Percentiles rank a stretch among this genome's conserved stretches.
These are phyloP conservation scores for Arachis monticola DNA, from an alignment of 331 rosid genomes.

Conservation along the genomic window DNA sequence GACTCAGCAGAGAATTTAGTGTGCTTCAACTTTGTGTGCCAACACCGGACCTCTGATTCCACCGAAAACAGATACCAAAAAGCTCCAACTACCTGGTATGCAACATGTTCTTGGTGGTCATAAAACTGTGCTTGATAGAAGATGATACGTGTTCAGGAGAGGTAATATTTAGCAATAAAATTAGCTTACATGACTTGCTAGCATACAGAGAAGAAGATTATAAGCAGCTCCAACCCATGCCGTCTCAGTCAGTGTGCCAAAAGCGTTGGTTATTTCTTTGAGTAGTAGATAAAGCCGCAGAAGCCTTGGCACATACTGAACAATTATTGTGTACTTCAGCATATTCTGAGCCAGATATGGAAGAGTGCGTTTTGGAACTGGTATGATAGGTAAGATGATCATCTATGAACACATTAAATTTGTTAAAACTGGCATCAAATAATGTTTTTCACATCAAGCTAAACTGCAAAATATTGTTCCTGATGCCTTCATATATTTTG, in stretches of 20 bases:
- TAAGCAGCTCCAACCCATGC: slow-evolving; percentile 92
- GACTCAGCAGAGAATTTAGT: background rate
- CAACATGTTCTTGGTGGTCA: slow-evolving; percentile 19
- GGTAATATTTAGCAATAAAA: background rate
- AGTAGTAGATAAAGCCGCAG: slow-evolving; percentile 62
- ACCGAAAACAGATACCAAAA: slow-evolving; percentile 80
- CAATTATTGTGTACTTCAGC: slow-evolving; percentile 53
- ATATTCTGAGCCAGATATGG: slow-evolving; percentile 52
- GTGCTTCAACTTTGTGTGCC: slow-evolving; percentile 41
- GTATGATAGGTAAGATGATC: slow-evolving; percentile 48
- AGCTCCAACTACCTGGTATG: slow-evolving; percentile 75
- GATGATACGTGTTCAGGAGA: background rate
- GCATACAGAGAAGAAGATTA: slow-evolving; percentile 85
- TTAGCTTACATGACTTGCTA: slow-evolving; percentile 83
- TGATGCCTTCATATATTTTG: slow-evolving; percentile 4
- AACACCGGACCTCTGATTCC: slow-evolving; percentile 67
- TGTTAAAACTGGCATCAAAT: slow-evolving; percentile 30
- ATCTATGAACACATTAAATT: slow-evolving; percentile 47
- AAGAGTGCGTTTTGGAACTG: slow-evolving; percentile 14
- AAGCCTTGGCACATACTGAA: slow-evolving; percentile 75
- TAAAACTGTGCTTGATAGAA: slow-evolving; percentile 17
- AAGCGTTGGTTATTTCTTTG: slow-evolving; percentile 73
- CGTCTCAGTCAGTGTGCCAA: slow-evolving; percentile 85
- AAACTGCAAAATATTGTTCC: background rate
- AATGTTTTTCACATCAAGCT: background rate